These are phyloP conservation scores for Lasiosphaeria ovina DNA, from an alignment of 495 filamentous ascomycete species.

Conservation along the genomic window DNA sequence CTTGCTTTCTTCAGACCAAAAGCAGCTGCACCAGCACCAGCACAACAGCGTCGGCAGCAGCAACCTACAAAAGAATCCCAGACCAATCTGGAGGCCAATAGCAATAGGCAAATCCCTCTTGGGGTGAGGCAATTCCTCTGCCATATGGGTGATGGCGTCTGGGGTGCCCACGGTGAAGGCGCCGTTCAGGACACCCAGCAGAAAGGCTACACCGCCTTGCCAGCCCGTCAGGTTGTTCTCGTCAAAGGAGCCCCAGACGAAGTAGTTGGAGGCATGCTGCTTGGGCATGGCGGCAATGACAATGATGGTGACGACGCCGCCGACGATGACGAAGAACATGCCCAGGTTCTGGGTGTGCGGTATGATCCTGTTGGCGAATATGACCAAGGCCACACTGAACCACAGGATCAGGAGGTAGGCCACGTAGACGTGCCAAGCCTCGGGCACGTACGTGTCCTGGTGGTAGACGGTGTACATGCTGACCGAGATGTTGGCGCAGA, in stretches of 20 bases:
- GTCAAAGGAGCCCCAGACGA: slow-evolving; percentile 57
- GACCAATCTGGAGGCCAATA: slow-evolving; percentile 56
- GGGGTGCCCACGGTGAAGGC: slow-evolving; percentile 83
- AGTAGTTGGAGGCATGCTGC: slow-evolving; percentile 53
- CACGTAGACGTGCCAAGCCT: slow-evolving; percentile 76
- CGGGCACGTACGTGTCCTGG: slow-evolving; percentile 53
- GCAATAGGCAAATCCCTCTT: slow-evolving; percentile 61
- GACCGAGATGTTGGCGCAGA: slow-evolving; percentile 65
- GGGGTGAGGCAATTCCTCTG: slow-evolving; percentile 76
- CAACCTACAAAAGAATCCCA: slow-evolving; percentile 55
- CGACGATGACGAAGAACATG: slow-evolving; percentile 65
- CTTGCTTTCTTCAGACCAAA: too few relatives aligned
- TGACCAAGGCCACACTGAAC: slow-evolving; percentile 59
- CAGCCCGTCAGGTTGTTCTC: slow-evolving; percentile 70
- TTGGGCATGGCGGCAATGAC: slow-evolving; percentile 75
- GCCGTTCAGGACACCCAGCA: slow-evolving; percentile 80
- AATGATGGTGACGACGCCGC: slow-evolving; percentile 68
- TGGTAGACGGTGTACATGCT: slow-evolving; percentile 73
- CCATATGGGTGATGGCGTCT: slow-evolving; percentile 58
- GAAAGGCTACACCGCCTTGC: slow-evolving; percentile 70
- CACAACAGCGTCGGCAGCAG: neutral
- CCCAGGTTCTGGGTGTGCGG: slow-evolving; percentile 66
- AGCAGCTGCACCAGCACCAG: too few relatives aligned
- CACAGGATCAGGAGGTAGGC: slow-evolving; percentile 66
- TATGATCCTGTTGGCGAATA: slow-evolving; percentile 67